Percentiles rank a stretch among this genome's conserved stretches.
These are phyloP conservation scores for Metarhizium rileyi DNA, from an alignment of 2,329 filamentous ascomycete genomes.

Conservation along the genomic window DNA sequence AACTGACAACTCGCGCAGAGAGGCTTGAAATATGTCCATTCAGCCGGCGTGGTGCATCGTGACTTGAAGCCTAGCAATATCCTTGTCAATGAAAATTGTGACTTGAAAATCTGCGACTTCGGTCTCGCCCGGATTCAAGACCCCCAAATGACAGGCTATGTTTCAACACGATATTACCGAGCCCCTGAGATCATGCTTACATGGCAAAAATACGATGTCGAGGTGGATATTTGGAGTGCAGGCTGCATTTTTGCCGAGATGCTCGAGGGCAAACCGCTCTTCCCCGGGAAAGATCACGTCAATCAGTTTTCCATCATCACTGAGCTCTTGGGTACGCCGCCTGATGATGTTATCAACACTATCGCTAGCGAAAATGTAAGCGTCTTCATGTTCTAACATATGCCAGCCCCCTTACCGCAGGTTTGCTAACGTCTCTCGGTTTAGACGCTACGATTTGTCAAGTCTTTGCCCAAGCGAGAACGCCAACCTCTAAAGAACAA, in stretches of 20 bases:
- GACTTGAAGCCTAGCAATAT: conserved; percentile 99
- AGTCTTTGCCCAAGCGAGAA: conserved; percentile 91
- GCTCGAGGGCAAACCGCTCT: conserved; percentile 95
- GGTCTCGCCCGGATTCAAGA: conserved; percentile 96
- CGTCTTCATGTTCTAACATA: not conserved
- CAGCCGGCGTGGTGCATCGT: conserved; percentile 92
- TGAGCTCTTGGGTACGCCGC: conserved; percentile 88
- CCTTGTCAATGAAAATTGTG: conserved; percentile 98
- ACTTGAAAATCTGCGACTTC: conserved; percentile 99
- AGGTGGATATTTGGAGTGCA: conserved; percentile 98
- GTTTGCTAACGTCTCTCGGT: conserved; percentile 10
- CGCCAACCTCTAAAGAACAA: conserved; percentile 77
- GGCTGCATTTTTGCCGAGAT: conserved; percentile 99
- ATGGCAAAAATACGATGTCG: conserved; percentile 99
- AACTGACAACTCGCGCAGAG: conserved; percentile 45
- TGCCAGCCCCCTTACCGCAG: not conserved
- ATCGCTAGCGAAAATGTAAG: conserved; percentile 96
- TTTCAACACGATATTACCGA: conserved; percentile 96
- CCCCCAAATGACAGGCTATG: conserved; percentile 98
- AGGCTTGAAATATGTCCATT: conserved; percentile 97
- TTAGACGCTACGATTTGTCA: conserved; percentile 90
- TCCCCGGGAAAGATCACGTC: conserved; percentile 98
- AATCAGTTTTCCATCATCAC: conserved; percentile 99
- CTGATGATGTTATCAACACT: conserved; percentile 96
- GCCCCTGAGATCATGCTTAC: conserved; percentile 99